These are phyloP conservation scores for Sphagnum magellanicum DNA, from an alignment of 228 moss, liverwort and hornwort species.

Conservation along the genomic window DNA sequence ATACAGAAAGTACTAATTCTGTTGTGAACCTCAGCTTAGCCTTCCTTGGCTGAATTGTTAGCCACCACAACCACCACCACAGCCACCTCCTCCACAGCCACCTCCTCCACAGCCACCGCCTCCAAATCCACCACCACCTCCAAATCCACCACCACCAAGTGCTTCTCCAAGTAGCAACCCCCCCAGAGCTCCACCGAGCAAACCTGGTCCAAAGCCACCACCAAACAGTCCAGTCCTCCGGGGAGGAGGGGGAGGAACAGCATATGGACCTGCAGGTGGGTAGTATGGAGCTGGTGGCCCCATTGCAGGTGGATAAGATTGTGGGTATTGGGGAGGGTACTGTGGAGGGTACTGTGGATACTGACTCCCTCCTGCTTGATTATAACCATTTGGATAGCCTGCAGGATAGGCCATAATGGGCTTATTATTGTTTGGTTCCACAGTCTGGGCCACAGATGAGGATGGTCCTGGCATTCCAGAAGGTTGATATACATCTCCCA, in stretches of 20 bases:
- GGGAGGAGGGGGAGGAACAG: not conserved
- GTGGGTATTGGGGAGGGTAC: constrained; percentile 8
- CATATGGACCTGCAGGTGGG: constrained; percentile 1
- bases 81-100: constrained; percentile 1
- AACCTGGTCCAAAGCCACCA: constrained; percentile 36
- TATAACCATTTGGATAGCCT: not conserved
- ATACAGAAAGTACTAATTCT: too few relatives aligned
- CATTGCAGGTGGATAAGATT: constrained; percentile 1
- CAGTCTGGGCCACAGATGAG: not conserved
- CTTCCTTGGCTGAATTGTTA: too few relatives aligned
- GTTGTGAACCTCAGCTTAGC: too few relatives aligned
- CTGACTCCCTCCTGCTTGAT: not conserved
- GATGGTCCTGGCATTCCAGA: not conserved
- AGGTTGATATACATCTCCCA: constrained; percentile 28
- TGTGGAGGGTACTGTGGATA: constrained; percentile 1
- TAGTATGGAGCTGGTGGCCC: constrained; percentile 13
- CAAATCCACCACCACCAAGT: constrained; percentile 8
- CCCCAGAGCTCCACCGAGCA: constrained; percentile 31
- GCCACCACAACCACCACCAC: not conserved
- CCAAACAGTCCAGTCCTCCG: constrained; percentile 12
- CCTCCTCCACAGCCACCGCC: too few relatives aligned
- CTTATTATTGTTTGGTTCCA: constrained; percentile 1
- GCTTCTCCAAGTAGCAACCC: constrained; percentile 39
- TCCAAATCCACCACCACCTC: not conserved
- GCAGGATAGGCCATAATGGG: constrained; percentile 8